phyloP scores from a whole-genome alignment of 2,329 filamentous ascomycete species.

The Myotisia sp. region DNA sequence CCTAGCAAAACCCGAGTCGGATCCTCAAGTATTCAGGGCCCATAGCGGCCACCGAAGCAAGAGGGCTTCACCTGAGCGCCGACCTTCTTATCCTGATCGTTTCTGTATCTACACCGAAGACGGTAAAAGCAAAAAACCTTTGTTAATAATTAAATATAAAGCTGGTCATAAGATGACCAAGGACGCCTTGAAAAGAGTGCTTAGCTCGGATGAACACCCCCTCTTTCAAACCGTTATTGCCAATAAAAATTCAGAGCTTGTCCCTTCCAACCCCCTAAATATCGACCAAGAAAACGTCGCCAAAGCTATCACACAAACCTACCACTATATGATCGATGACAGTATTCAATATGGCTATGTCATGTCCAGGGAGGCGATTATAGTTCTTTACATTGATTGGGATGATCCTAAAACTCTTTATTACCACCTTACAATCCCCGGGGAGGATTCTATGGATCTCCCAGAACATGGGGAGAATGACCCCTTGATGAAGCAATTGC shows the following conservation, averaged over 20 bases:
- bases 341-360: background rate
- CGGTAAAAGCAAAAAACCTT: background rate
- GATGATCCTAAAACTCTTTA: background rate
- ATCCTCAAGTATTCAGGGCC: background rate
- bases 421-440: background rate
- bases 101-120: background rate
- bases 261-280: background rate
- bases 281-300: background rate
- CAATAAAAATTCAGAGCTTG: background rate
- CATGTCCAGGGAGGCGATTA: background rate
- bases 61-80: background rate
- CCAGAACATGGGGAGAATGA: background rate
- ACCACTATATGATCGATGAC: background rate
- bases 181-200: background rate
- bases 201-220: no score
- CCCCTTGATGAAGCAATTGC: background rate
- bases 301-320: slow-evolving; percentile 2
- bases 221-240: no score
- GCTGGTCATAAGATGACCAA: background rate
- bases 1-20: background rate
- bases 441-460: no score
- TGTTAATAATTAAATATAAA: background rate
- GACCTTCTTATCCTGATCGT: background rate
- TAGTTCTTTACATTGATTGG: background rate
- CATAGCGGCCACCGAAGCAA: background rate